phyloP scores from a whole-genome alignment of 768 basidiomycete genomes.

The Lactifluus piperatus region DNA sequence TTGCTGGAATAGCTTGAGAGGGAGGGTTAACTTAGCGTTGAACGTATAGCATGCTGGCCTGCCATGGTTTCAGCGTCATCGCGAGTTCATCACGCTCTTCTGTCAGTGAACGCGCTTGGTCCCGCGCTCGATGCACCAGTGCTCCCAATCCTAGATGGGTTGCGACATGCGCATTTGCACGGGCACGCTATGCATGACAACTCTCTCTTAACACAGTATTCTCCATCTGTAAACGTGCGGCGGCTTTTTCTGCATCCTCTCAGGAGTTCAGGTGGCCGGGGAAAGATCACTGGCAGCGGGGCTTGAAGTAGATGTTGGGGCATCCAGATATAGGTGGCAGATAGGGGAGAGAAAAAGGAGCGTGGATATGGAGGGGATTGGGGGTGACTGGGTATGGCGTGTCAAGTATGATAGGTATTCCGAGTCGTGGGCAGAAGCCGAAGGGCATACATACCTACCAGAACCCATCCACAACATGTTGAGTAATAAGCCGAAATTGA shows the following conservation, averaged over 20 bases:
- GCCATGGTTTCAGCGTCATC: neutral
- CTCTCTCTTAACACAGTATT: constrained; percentile 9
- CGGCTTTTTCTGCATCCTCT: neutral
- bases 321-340: constrained; percentile 17
- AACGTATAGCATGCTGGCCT: constrained; percentile 84
- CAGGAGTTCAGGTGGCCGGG: neutral
- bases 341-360: constrained; percentile 12
- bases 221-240: constrained; percentile 11
- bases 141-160: constrained; percentile 1
- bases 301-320: neutral
- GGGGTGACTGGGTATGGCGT: neutral
- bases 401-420: neutral
- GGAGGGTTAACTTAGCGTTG: constrained; percentile 65
- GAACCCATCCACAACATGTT: constrained; percentile 13
- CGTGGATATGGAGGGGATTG: constrained; percentile 12
- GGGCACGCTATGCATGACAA: constrained; percentile 14
- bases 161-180: constrained; percentile 10
- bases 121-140: neutral
- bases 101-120: neutral
- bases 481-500: neutral
- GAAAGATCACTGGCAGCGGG: neutral
- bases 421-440: too few relatives aligned
- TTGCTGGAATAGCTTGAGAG: constrained; percentile 80
- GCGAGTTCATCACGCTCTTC: constrained; percentile 13
- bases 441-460: neutral